Conservation (phyloP, 495 filamentous ascomycete species). For the Aspergillus carlsbadensis region DNA sequence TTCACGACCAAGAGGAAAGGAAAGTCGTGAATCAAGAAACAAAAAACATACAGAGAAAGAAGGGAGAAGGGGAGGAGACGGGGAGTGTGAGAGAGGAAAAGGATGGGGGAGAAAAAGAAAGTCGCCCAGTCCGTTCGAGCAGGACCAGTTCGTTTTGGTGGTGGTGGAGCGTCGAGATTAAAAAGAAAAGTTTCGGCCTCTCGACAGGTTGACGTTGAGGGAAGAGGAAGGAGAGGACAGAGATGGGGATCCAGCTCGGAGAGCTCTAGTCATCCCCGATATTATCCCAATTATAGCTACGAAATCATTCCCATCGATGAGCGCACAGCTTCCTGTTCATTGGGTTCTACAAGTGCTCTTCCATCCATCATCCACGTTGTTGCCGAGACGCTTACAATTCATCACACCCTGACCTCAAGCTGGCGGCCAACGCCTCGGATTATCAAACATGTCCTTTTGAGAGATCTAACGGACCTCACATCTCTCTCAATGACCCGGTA, state of each 20-base stretch:
- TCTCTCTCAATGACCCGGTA: neutral
- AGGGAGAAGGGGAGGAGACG: constrained; percentile 25
- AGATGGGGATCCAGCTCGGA: neutral
- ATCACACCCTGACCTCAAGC: neutral
- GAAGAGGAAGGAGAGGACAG: constrained; percentile 11
- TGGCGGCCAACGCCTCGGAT: neutral
- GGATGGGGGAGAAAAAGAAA: constrained; percentile 25
- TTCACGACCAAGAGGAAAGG: constrained; percentile 27
- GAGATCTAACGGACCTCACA: neutral
- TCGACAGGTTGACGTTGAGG: constrained; percentile 14
- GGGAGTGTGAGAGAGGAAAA: constrained; percentile 23
- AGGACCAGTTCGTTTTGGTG: constrained; percentile 9
- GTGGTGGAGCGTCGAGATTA: constrained; percentile 37
- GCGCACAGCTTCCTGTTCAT: constrained; percentile 3
- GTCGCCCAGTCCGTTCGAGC: constrained; percentile 7
- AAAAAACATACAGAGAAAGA: constrained; percentile 30
- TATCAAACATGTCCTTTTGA: neutral
- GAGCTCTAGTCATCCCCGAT: neutral
- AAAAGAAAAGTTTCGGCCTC: constrained; percentile 39
- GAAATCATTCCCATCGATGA: constrained; percentile 4
- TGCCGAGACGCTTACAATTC: constrained; percentile 15
- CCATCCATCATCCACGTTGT: constrained; percentile 3
- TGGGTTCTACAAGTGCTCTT: constrained; percentile 7
- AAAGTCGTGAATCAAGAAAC: constrained; percentile 20
- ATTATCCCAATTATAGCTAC: constrained; percentile 5